Evolutionary conservation across 106 monocot genomes (phyloP).

Genomic region (Acorus calamus): DNA sequence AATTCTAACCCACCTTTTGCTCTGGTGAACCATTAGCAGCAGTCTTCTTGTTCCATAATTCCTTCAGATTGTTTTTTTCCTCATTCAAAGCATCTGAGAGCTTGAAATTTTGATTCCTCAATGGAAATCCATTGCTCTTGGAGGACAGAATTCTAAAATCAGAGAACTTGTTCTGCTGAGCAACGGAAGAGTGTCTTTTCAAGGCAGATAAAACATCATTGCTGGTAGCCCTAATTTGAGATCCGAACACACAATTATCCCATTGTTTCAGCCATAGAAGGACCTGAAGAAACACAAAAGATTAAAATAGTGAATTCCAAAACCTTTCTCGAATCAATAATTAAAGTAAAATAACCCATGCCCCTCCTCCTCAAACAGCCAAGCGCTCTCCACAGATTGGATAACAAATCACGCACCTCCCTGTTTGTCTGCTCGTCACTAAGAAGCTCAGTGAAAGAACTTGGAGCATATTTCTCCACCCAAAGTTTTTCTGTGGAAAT

Average conservation of each 20-base stretch:
- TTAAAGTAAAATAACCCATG: background rate
- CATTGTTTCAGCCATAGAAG: conserved; percentile 96
- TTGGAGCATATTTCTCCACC: conserved; percentile 98
- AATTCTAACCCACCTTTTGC: conserved; percentile 43
- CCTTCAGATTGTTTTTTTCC: conserved; percentile 22
- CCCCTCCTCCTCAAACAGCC: too few species aligned
- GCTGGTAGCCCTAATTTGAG: conserved; percentile 64
- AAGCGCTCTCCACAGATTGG: too few species aligned
- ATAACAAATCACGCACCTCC: conserved; percentile 36
- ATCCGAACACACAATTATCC: conserved; percentile 94
- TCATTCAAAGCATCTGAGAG: conserved; percentile 15
- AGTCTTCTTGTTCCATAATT: conserved; percentile 30
- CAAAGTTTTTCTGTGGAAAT: conserved; percentile 65
- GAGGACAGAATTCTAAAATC: conserved; percentile 24
- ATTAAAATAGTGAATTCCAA: background rate
- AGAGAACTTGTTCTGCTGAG: conserved; percentile 35
- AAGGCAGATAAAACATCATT: conserved; percentile 88
- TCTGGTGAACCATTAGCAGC: conserved; percentile 28
- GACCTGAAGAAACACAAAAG: conserved; percentile 33
- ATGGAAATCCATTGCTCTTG: conserved; percentile 21
- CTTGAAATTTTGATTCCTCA: conserved; percentile 17
- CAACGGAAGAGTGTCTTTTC: conserved; percentile 44
- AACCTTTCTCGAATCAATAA: background rate
- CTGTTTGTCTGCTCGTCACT: conserved; percentile 95
- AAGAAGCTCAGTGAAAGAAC: conserved; percentile 83